Evolutionary conservation across 164 flowering plant genomes (phyloP).

Genomic region (Brasenia schreberi): DNA sequence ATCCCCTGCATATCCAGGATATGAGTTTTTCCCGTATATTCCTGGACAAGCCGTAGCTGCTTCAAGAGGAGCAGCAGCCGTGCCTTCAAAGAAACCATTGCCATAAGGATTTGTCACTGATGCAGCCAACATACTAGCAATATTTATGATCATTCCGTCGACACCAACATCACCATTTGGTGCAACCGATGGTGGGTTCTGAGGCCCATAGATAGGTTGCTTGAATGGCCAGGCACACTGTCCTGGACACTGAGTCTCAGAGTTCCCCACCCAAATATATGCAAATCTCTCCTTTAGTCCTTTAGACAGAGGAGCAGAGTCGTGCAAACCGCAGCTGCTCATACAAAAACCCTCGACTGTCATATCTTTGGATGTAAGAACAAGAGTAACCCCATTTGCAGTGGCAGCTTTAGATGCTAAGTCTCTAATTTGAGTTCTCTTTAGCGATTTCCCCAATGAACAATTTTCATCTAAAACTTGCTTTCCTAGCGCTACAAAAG

Average conservation of each 20-base stretch:
- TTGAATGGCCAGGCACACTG: conserved; percentile 56
- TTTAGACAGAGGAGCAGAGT: conserved; percentile 7
- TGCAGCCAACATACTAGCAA: conserved; percentile 40
- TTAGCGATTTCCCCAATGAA: conserved; percentile 26
- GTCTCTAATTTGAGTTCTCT: conserved; percentile 16
- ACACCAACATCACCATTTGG: conserved; percentile 44
- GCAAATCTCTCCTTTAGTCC: conserved; percentile 4
- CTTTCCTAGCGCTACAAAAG: neutral
- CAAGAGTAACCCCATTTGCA: conserved; percentile 12
- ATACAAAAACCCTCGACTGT: conserved; percentile 34
- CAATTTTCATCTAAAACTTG: conserved; percentile 20
- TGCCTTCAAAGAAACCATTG: conserved; percentile 32
- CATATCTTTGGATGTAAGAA: conserved; percentile 31
- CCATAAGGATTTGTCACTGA: conserved; percentile 46
- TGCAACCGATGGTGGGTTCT: conserved; percentile 25
- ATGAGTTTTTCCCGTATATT: conserved; percentile 31
- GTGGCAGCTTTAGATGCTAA: conserved; percentile 11
- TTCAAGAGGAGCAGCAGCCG: conserved; percentile 28
- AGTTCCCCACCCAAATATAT: conserved; percentile 46
- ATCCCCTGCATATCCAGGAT: conserved; percentile 38
- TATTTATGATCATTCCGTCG: conserved; percentile 43
- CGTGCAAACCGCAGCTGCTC: conserved; percentile 37
- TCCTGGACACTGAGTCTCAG: conserved; percentile 45
- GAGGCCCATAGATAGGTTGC: conserved; percentile 44
- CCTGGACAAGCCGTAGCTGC: conserved; percentile 42